phyloP scores from a whole-genome alignment of 1,284 basidiomycete species.

The Ganoderma meredithae region DNA sequence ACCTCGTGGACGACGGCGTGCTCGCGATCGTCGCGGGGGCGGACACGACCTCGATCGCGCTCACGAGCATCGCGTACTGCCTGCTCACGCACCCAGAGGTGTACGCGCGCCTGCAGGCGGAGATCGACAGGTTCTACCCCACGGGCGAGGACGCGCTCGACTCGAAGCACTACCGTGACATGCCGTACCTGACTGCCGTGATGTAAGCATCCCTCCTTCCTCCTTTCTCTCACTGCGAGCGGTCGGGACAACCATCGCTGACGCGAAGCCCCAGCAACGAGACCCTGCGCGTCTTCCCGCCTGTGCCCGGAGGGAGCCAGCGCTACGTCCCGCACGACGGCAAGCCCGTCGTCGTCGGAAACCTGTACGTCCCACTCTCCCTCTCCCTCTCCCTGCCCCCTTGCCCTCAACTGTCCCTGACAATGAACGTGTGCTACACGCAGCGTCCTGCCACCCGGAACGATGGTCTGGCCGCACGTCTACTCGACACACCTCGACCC shows the following conservation, averaged over 20 bases:
- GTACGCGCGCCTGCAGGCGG: slow-evolving; percentile 35
- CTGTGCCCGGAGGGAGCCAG: slow-evolving; percentile 58
- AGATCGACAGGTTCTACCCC: slow-evolving; percentile 42
- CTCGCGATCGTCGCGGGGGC: slow-evolving; percentile 40
- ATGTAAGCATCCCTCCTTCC: neutral
- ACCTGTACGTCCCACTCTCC: slow-evolving; percentile 14
- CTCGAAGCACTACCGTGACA: slow-evolving; percentile 31
- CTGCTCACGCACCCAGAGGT: slow-evolving; percentile 32
- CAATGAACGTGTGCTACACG: too few relatives aligned
- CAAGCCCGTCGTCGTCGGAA: neutral
- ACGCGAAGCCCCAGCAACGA: slow-evolving; percentile 55
- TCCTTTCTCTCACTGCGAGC: neutral
- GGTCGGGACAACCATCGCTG: neutral
- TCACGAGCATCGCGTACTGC: slow-evolving; percentile 34
- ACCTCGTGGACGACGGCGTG: slow-evolving; percentile 28
- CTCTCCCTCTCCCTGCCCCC: neutral
- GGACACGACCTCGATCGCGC: slow-evolving; percentile 39
- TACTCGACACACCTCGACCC: slow-evolving; percentile 19
- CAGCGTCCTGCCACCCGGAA: slow-evolving; percentile 13
- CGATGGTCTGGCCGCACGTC: slow-evolving; percentile 14
- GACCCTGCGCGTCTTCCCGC: slow-evolving; percentile 60
- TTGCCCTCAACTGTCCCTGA: too few relatives aligned
- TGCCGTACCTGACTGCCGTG: slow-evolving; percentile 42
- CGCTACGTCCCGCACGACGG: slow-evolving; percentile 44
- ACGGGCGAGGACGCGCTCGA: slow-evolving; percentile 36